Evolutionary conservation across 345 rosid species (phyloP), one percentile per base, ranked within the genome.

Genomic region (Pelargonium nanum): DNA sequence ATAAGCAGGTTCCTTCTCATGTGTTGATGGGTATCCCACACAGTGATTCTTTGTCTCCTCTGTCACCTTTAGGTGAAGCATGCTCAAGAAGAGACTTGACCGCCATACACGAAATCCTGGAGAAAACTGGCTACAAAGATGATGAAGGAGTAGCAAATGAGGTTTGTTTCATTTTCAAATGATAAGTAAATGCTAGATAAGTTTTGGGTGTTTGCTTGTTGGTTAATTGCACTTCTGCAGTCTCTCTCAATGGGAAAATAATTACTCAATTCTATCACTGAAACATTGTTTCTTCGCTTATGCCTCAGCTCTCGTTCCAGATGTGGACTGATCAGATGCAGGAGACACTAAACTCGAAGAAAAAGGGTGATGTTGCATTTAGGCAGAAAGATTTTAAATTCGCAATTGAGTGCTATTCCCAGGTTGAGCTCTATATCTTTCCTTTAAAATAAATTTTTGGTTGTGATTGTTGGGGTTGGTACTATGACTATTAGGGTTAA

Each of bases 291-390:
- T 19, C 50, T 68, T 15, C 21, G 20, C 17, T 22, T 56, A 5
- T 26, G 55, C 63, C 61, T 64, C 86, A 92, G 96, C 98, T 92
- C 56, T 89, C 98, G 5, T 92, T 92, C 82, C 96, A 92, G 65
- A 89, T 92, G 93, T 89, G 96, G 98, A 92, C 95, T 19, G 84
- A 89, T 71, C 93, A 92, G 76, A 89, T 89, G 98, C 86, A 83
- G 68, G 96, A 89, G 69, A 89, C 91, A 4, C 66, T 87, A 40
- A 87, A 78, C 59, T 77, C 74, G n/a, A 87, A 87, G 95, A 92
- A 92, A 72, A 85, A 77, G 75, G 96, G 97, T 19, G 97, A 92
- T 76, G 79, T 68, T 68, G 89, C 97, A 63, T 92, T 92, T 70
- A 76, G 83, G 66, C 86, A 85, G 75, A 92, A 80, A 67, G 88